phyloP scores from a whole-genome alignment of 345 rosid genomes.

The Euclidium syriacum region DNA sequence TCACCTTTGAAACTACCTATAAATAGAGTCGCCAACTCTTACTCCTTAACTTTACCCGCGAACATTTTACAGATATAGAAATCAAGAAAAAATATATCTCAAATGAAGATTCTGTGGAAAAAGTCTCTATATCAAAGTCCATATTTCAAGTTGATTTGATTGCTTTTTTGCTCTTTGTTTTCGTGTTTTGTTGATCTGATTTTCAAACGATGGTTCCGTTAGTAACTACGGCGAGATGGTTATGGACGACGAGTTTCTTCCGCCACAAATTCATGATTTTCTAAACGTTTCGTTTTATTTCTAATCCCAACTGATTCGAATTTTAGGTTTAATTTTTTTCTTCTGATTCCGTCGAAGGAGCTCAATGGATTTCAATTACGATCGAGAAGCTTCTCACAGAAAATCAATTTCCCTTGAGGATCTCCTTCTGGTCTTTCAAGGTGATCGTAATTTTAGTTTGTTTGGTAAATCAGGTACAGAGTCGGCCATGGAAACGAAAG shows the following conservation, averaged over 20 bases:
- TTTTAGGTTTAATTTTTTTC: neutral
- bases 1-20: neutral
- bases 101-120: neutral
- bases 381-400: neutral
- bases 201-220: neutral
- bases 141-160: neutral
- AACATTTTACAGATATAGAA: neutral
- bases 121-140: neutral
- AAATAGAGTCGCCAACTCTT: neutral
- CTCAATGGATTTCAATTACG: neutral
- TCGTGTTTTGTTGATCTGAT: slow-evolving; percentile 1
- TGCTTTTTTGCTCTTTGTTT: neutral
- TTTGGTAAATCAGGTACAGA: neutral
- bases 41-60: slow-evolving; percentile 15
- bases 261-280: slow-evolving; percentile 20
- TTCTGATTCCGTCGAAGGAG: neutral
- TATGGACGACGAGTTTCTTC: slow-evolving; percentile 26
- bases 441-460: neutral
- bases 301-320: neutral
- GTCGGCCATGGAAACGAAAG: neutral
- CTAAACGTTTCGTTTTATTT: neutral
- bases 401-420: neutral
- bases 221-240: slow-evolving; percentile 6
- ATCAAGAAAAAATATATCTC: neutral
- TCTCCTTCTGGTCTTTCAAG: neutral